These are phyloP conservation scores for Xylaria sp. DNA, from an alignment of 2,329 filamentous ascomycete genomes.

Conservation along the genomic window DNA sequence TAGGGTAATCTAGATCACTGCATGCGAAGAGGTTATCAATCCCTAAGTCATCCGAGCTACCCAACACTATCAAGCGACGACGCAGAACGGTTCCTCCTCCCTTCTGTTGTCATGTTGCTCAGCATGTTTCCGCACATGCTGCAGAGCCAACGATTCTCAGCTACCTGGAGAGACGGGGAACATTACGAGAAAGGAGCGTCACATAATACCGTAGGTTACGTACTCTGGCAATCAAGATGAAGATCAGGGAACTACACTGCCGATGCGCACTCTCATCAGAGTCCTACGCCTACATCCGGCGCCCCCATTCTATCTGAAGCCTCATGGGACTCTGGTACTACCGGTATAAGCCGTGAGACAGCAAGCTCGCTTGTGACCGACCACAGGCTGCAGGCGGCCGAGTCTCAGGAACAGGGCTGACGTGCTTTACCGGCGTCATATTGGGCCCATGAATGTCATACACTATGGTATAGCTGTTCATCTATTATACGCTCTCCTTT, in stretches of 20 bases:
- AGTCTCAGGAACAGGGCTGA: neutral
- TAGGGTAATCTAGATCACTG: conserved; percentile 30
- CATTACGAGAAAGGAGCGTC: neutral
- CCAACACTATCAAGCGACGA: neutral
- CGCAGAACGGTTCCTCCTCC: neutral
- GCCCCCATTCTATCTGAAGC: neutral
- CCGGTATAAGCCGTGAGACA: neutral
- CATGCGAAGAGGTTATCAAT: neutral
- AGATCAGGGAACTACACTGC: neutral
- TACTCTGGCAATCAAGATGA: neutral
- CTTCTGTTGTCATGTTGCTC: neutral
- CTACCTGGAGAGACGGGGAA: neutral
- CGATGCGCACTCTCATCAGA: neutral
- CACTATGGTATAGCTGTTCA: neutral
- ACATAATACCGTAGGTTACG: neutral
- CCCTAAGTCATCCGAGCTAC: neutral
- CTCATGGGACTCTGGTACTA: neutral
- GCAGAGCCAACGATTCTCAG: neutral
- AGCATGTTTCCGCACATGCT: no score
- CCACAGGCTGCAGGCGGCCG: neutral
- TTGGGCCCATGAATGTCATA: neutral
- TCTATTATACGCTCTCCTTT: neutral
- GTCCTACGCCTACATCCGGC: neutral
- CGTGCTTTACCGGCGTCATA: conserved; percentile 6
- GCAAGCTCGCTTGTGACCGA: neutral